Evolutionary conservation across 2,329 filamentous ascomycete species (phyloP), one percentile per base, ranked within the genome.

Genomic region (Phaeosphaeriaceae sp.): DNA sequence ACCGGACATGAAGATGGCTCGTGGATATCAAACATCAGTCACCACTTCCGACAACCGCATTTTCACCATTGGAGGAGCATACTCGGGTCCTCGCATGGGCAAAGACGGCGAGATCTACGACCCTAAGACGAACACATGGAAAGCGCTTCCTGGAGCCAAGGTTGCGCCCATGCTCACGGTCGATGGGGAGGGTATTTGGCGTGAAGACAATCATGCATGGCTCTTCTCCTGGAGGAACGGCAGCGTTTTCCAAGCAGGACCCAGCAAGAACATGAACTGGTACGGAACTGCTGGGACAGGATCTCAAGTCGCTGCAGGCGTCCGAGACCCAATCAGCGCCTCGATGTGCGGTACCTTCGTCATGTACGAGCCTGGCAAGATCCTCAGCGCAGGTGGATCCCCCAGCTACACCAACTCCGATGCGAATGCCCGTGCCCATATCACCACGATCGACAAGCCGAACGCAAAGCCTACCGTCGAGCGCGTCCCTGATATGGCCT

Each of bases 141-240:
- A 75, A 0, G 63, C 74, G n/a, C 70, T 86, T 0, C 65, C 75
- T 1, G 80, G 79, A 24, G 79, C 79, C 13, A 72, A 76, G 11
- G 82, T 83, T 4, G 76, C 75, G 19, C 80, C 81, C 0, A 85
- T 86, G 73, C 72, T 86, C 22, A 88, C 85, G 3, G 65, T 68
- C 4, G 84, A 85, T 60, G 61, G 62, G 10, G 66, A 74, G 51
- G 82, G 81, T 13, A 65, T 77, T 2, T 85, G 76, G 61, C 76
- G 83, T 20, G 66, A 77, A 10, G 84, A 86, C 57, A 86, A 85
- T 62, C 85, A 87, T 66, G 83, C 70, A 19, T 86, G 83, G 84
- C 75, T 85, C 1, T 84, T 84, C 53, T 78, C 71, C 7, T 85
- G 83, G 80, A 84, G 79, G 59, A 70, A 78, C 53, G 74, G 75